Evolutionary conservation across 225 moss, liverwort and hornwort species (phyloP).

Genomic region (Marchantia polymorpha): DNA sequence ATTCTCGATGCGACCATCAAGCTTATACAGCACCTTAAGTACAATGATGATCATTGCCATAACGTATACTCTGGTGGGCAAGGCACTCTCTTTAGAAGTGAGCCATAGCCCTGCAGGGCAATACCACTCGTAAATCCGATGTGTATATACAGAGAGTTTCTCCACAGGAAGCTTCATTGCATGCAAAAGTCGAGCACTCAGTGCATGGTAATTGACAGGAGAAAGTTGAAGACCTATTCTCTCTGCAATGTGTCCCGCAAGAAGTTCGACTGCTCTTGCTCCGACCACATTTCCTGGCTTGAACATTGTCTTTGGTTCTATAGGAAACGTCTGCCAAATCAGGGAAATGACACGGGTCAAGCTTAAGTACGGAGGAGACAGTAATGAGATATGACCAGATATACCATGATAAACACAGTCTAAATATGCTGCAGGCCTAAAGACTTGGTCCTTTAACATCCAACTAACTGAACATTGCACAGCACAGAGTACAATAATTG

Average conservation of each 20-base stretch:
- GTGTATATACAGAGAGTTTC: slow-evolving; percentile 49
- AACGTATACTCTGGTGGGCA: slow-evolving; percentile 74
- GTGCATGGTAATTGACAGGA: slow-evolving; percentile 69
- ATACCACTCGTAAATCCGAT: slow-evolving; percentile 82
- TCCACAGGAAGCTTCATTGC: slow-evolving; percentile 62
- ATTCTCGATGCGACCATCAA: slow-evolving; percentile 52
- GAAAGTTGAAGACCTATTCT: slow-evolving; percentile 68
- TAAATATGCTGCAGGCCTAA: neutral
- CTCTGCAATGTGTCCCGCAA: slow-evolving; percentile 64
- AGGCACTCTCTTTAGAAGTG: slow-evolving; percentile 48
- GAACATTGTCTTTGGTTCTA: slow-evolving; percentile 71
- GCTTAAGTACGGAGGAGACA: neutral
- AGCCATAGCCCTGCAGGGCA: slow-evolving; percentile 85
- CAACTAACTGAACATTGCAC: neutral
- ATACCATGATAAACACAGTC: neutral
- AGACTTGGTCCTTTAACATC: neutral
- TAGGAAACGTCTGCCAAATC: slow-evolving; percentile 45
- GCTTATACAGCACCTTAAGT: slow-evolving; percentile 73
- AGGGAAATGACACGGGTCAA: neutral
- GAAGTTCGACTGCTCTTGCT: slow-evolving; percentile 68
- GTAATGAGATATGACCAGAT: neutral
- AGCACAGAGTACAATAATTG: neutral
- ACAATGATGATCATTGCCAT: slow-evolving; percentile 80
- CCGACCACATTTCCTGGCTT: slow-evolving; percentile 62
- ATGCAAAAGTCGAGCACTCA: slow-evolving; percentile 56